phyloP scores from a whole-genome alignment of 148 eudicot genomes.

The Vaccinium vitisidaea region DNA sequence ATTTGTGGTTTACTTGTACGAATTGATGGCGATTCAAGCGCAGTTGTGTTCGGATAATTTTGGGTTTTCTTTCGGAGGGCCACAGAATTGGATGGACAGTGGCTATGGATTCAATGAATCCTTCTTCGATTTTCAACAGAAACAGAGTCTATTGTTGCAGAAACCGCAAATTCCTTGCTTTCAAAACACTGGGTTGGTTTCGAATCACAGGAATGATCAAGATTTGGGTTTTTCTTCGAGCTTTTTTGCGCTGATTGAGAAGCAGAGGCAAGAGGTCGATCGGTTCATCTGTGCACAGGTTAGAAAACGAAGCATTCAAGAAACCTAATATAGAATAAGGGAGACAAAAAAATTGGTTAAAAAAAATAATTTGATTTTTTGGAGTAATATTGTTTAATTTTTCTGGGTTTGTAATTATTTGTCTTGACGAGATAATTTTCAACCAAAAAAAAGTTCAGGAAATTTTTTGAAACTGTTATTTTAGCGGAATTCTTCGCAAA shows the following conservation, averaged over 20 bases:
- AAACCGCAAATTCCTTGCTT: constrained; percentile 4
- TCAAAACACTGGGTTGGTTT: constrained; percentile 19
- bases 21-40: constrained; percentile 60
- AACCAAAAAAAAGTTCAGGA: no score
- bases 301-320: constrained; percentile 1
- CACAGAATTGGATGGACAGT: constrained; percentile 28
- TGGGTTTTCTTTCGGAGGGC: constrained; percentile 33
- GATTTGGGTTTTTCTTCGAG: constrained; percentile 25
- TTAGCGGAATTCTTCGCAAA: no score
- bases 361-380: no score
- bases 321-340: background rate
- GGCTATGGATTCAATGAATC: constrained; percentile 28
- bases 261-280: constrained; percentile 54
- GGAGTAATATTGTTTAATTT: background rate
- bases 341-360: no score
- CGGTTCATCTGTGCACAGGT: constrained; percentile 64
- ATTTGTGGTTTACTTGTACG: background rate
- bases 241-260: constrained; percentile 36
- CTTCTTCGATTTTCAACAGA: constrained; percentile 26
- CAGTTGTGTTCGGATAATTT: constrained; percentile 47
- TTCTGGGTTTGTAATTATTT: background rate
- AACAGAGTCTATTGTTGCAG: constrained; percentile 17
- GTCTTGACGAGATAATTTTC: no score
- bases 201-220: background rate
- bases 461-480: no score